These are phyloP conservation scores for Elsinoe arachidis DNA, from an alignment of 2,329 filamentous ascomycete genomes.

Conservation along the genomic window DNA sequence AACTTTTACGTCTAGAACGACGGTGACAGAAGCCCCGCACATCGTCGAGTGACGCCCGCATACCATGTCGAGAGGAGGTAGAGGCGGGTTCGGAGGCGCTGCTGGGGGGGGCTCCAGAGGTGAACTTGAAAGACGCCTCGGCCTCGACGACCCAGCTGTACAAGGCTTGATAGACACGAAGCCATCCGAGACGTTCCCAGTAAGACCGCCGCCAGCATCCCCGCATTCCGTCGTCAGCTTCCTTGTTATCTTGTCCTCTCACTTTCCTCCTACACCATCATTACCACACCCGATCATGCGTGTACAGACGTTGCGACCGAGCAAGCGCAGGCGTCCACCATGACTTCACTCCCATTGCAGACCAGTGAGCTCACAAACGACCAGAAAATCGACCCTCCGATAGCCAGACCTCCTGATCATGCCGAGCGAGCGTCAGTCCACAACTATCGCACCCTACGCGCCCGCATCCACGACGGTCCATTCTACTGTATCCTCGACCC, in stretches of 20 bases:
- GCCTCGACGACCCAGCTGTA: slow-evolving; percentile 30
- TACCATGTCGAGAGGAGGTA: slow-evolving; percentile 25
- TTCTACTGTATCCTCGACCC: slow-evolving; percentile 49
- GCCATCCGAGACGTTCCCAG: slow-evolving; percentile 34
- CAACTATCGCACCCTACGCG: slow-evolving; percentile 44
- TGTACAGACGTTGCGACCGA: not conserved
- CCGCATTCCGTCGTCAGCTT: slow-evolving; percentile 1
- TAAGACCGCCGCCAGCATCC: slow-evolving; percentile 22
- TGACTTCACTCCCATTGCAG: not conserved
- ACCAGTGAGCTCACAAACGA: not conserved
- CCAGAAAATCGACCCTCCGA: slow-evolving; percentile 24
- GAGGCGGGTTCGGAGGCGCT: slow-evolving; percentile 26
- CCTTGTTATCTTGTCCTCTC: not conserved
- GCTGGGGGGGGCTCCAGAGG: slow-evolving; percentile 23
- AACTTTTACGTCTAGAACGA: not conserved
- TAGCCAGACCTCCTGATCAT: slow-evolving; percentile 32
- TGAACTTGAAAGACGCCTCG: slow-evolving; percentile 30
- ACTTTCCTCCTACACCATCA: not conserved
- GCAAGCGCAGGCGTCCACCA: not conserved
- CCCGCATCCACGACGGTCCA: slow-evolving; percentile 50
- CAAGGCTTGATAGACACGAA: slow-evolving; percentile 24
- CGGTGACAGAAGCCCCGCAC: not conserved
- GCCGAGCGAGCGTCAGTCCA: slow-evolving; percentile 42
- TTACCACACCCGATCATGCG: not conserved
- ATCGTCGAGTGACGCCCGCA: not conserved